Base-by-base conservation (phyloP, 2,329 filamentous ascomycete species). In the Pseudocercospora eumusae region DNA sequence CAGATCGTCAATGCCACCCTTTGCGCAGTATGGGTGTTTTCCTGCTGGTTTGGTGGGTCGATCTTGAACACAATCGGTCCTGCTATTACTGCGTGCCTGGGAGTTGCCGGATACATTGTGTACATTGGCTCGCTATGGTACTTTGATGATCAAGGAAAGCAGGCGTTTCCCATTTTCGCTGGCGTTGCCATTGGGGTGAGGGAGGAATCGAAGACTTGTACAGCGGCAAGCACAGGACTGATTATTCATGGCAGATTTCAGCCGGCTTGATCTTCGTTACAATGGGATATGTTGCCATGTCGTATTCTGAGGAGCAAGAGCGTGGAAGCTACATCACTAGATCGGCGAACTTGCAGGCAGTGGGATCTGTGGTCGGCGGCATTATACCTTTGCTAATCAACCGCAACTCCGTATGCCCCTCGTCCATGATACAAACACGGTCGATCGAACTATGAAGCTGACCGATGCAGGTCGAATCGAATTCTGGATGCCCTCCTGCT, bases 221-320 rank as follows among this genome's bases (percentile, higher is more conserved):
- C 9, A 28, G 5, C 4, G 27, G 4, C 9, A 9, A 13, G 15
- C 44, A 31, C 4, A 20, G 9, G 4, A 13, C 3, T 13, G 20
- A n/a, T 18, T 31, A 8, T n/a, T 36, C 7, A 50, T 27, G 5
- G 6, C 10, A 58, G n/a, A 68, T 75, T 25, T 68, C 65, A 8
- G 69, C 72, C 1, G 71, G 73, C 10, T 63, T 74, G 42, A 65
- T 75, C 10, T 75, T 74, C 62, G 68, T 75, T 20, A 71, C 70
- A 0, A 70, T 68, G 25, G 73, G 73, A 1, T 75, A 73, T 28
- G 72, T 75, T 53, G 66, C 71, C 13, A 71, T 69, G 23, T 69
- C 73, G 0, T 76, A 76, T 47, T 68, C 74, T 2, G 74, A 76
- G 44, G 74, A 76, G 56, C 61, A 67, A 10, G 71, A 76, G 21